Evolutionary conservation across 768 basidiomycete species (phyloP).

Genomic region (Mycena albidolilacea): DNA sequence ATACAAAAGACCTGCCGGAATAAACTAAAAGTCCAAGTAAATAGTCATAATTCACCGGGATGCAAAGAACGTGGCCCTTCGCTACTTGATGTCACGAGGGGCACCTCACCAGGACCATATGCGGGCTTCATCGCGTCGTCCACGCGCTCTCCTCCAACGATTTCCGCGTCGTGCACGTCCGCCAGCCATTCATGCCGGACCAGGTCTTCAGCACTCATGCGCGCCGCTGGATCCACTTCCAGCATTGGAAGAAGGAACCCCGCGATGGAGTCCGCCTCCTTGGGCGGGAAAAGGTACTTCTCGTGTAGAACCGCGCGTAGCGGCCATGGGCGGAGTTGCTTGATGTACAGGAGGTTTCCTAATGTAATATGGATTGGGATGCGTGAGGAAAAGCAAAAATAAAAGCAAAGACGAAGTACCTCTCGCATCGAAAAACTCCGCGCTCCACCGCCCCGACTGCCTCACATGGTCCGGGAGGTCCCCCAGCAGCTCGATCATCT

Average conservation of each 20-base stretch:
- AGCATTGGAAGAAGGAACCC: slow-evolving; percentile 95
- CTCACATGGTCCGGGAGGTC: slow-evolving; percentile 88
- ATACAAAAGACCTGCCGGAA: too few relatives aligned
- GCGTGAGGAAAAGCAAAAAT: too few relatives aligned
- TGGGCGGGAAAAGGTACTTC: slow-evolving; percentile 93
- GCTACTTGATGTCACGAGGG: too few relatives aligned
- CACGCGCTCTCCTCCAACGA: slow-evolving; percentile 43
- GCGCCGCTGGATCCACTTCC: slow-evolving; percentile 86
- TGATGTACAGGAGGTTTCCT: slow-evolving; percentile 92
- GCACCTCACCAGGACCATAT: slow-evolving; percentile 54
- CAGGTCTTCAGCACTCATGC: slow-evolving; percentile 88
- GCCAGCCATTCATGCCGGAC: slow-evolving; percentile 90
- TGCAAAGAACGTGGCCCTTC: too few relatives aligned
- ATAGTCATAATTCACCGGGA: too few relatives aligned
- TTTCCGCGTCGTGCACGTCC: slow-evolving; percentile 58
- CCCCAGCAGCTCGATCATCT: slow-evolving; percentile 96
- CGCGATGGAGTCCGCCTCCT: slow-evolving; percentile 85
- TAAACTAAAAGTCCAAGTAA: too few relatives aligned
- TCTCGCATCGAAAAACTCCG: slow-evolving; percentile 80
- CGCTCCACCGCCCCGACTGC: slow-evolving; percentile 91
- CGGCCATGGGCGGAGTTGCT: slow-evolving; percentile 94
- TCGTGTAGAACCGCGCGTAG: slow-evolving; percentile 86
- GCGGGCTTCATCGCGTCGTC: slow-evolving; percentile 84
- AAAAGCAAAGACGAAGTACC: too few relatives aligned
- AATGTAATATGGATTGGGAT: background rate